Conservation (phyloP, 2,329 filamentous ascomycete species). For the Stemphylium beticola region DNA sequence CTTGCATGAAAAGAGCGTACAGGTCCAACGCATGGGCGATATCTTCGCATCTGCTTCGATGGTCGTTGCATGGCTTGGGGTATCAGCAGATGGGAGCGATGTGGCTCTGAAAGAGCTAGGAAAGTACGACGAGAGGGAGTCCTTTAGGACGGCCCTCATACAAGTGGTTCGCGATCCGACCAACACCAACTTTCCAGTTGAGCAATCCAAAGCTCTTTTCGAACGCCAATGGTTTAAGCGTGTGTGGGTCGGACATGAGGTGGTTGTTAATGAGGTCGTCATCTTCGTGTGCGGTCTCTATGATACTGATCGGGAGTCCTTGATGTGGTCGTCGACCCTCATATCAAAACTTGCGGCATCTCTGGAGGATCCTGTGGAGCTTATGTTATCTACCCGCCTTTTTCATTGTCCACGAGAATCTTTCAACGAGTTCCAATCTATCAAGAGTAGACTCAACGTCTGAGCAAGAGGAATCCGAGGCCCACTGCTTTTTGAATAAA, state of each 20-base stretch:
- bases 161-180: too few species aligned
- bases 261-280: background rate
- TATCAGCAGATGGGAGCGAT: background rate
- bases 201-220: background rate
- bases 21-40: background rate
- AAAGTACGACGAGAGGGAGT: background rate
- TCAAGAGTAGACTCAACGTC: too few species aligned
- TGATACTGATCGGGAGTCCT: background rate
- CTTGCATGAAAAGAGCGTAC: background rate
- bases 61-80: background rate
- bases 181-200: background rate
- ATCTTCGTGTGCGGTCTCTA: background rate
- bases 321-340: too few species aligned
- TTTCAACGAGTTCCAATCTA: too few species aligned
- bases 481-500: too few species aligned
- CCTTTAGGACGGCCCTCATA: too few species aligned
- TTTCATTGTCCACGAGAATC: too few species aligned
- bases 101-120: background rate
- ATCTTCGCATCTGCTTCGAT: background rate
- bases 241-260: background rate
- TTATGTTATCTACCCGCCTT: too few species aligned
- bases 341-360: background rate
- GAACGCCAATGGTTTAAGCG: slow-evolving; percentile 1
- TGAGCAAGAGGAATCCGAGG: too few species aligned
- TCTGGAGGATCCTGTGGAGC: background rate